Base-by-base conservation (phyloP, 495 filamentous ascomycete species). In the Podospora comata region DNA sequence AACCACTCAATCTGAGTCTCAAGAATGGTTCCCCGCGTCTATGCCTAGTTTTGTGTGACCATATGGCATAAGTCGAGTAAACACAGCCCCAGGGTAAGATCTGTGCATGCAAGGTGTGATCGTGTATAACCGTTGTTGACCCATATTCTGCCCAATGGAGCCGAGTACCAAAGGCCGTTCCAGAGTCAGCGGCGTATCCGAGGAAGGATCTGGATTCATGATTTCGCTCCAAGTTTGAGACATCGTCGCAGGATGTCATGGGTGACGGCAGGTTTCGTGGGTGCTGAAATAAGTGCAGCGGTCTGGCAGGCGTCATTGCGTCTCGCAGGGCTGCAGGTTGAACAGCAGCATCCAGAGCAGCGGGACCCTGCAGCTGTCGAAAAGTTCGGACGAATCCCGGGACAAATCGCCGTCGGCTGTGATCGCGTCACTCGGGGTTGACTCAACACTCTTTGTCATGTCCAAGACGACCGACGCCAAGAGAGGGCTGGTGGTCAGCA, bases 251-350 rank as follows among this genome's bases (percentile, higher is more conserved):
- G 15, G 39, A 48, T 11, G 39, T 48, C 39, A 11, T 48, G 39
- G 39, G 39, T 48, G 39, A 48, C 39, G 39, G 5, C 7, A 13
- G 5, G 13, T 3, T 16, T 48, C 9, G 6, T 48, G 39, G 39
- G 9, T 48, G 13, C 15, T 13, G 39, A 16, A 48, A 48, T 48
- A 48, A 48, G 13, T 16, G 39, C 9, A 48, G 39, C 39, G 15
- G 5, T 48, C 13, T 48, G 39, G 39, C 39, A 48, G 39, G 39
- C 39, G 30, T 32, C 30, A 32, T 32, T 7, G 30, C 30, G 39
- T 48, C 39, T 48, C 39, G 55, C 55, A 58, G 55, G 55, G 55
- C 55, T 58, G 55, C 55, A 58, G 55, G 55, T 58, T 58, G 55
- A 26, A 58, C 55, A 58, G 55, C 55, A 58, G 55, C 55, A 58